phyloP scores from a whole-genome alignment of 352 stramenopile genomes.

The Pythium periplocum region DNA sequence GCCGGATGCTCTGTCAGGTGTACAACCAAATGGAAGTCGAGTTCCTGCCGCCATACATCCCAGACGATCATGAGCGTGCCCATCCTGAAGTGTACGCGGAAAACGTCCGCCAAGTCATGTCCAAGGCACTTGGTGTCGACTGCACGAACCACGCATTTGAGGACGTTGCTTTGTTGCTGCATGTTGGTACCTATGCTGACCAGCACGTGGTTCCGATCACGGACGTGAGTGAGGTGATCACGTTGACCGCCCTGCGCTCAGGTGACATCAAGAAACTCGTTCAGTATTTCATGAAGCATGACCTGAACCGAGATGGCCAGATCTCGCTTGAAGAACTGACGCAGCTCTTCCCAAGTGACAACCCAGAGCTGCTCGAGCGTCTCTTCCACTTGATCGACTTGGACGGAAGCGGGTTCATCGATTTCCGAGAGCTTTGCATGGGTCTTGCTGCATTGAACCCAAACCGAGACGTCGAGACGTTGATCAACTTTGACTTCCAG shows the following conservation, averaged over 20 bases:
- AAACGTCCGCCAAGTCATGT: conserved; percentile 55
- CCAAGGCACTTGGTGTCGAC: conserved; percentile 31
- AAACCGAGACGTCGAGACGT: conserved; percentile 22
- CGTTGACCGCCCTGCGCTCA: conserved; percentile 35
- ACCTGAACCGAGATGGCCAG: conserved; percentile 54
- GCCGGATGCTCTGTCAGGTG: conserved; percentile 67
- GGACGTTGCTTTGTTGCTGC: conserved; percentile 56
- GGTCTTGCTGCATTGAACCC: conserved; percentile 48
- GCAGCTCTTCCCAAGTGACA: conserved; percentile 39
- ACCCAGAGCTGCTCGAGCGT: conserved; percentile 41
- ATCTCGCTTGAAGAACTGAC: conserved; percentile 65
- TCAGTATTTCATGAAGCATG: conserved; percentile 45
- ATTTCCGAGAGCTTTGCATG: conserved; percentile 71
- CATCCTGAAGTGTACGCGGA: conserved; percentile 52
- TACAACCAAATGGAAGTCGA: conserved; percentile 61
- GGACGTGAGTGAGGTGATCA: conserved; percentile 45
- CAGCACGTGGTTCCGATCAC: conserved; percentile 57
- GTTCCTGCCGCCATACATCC: conserved; percentile 50
- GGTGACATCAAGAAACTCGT: conserved; percentile 47
- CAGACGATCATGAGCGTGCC: conserved; percentile 29
- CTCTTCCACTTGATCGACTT: conserved; percentile 56
- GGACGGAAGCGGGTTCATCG: conserved; percentile 56
- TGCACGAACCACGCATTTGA: conserved; percentile 77
- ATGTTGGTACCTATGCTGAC: conserved; percentile 47
- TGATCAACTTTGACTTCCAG: conserved; percentile 53